Percentiles rank a stretch among this genome's conserved stretches.
phyloP scores from a whole-genome alignment of 345 rosid genomes.

The Ceriops decandra region DNA sequence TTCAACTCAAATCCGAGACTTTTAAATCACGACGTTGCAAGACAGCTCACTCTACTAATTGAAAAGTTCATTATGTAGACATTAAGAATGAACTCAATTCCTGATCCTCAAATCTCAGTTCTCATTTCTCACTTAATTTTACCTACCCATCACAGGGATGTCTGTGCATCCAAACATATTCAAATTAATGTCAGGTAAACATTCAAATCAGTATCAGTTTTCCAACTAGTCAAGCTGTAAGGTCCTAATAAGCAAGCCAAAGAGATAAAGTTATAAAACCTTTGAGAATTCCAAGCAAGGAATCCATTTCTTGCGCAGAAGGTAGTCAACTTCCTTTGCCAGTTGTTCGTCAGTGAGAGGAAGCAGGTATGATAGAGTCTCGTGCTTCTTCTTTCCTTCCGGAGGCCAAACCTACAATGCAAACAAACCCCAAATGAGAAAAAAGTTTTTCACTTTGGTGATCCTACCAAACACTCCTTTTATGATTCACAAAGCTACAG shows the following conservation, averaged over 20 bases:
- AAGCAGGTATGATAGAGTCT: slow-evolving; percentile 52
- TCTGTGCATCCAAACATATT: no score
- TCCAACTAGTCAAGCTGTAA: not conserved
- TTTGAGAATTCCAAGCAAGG: slow-evolving; percentile 64
- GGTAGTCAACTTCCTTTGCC: slow-evolving; percentile 52
- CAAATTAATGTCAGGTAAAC: no score
- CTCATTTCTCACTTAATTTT: no score
- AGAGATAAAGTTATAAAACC: slow-evolving; percentile 16
- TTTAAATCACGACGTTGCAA: no score
- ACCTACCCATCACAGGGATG: no score
- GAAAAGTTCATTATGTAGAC: no score
- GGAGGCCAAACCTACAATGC: slow-evolving; percentile 31
- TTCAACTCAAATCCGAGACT: no score
- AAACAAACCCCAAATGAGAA: not conserved
- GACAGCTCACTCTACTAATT: no score
- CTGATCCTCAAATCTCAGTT: no score
- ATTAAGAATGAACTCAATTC: no score
- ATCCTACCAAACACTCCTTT: not conserved
- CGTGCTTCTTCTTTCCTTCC: slow-evolving; percentile 25
- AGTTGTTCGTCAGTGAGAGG: slow-evolving; percentile 21
- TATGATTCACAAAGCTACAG: not conserved
- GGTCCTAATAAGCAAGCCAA: not conserved
- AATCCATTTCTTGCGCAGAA: slow-evolving; percentile 51
- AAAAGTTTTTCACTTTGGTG: not conserved
- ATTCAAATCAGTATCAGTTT: not conserved